phyloP scores from a whole-genome alignment of 345 rosid genomes.

The Eucalyptus urophylla region DNA sequence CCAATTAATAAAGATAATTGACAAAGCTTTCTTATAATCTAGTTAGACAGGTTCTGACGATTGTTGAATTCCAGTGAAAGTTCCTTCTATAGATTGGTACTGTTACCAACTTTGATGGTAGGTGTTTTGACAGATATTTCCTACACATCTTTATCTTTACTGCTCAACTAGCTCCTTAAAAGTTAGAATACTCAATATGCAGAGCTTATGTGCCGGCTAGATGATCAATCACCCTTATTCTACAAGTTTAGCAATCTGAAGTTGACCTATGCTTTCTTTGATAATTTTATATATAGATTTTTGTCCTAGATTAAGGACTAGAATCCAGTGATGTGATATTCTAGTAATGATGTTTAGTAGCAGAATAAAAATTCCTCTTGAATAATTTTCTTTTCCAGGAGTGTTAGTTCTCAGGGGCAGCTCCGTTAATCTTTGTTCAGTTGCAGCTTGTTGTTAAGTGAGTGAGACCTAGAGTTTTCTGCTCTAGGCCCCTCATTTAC shows the following conservation, averaged over 20 bases:
- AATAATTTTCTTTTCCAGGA: background rate
- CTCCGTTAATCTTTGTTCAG: background rate
- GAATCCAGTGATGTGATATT: background rate
- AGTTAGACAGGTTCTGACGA: background rate
- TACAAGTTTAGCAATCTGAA: background rate
- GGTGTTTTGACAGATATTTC: background rate
- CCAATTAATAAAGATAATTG: background rate
- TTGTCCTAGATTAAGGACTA: background rate
- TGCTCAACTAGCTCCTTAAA: background rate
- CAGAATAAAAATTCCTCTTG: background rate
- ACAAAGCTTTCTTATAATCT: background rate
- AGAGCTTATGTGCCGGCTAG: background rate
- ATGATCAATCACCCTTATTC: background rate
- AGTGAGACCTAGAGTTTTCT: background rate
- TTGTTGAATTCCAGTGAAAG: background rate
- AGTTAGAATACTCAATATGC: background rate
- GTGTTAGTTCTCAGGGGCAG: background rate
- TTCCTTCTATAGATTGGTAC: background rate
- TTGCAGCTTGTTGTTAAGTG: background rate
- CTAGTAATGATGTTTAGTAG: background rate
- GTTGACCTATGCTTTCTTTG: background rate
- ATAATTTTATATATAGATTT: background rate
- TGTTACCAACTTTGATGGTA: background rate
- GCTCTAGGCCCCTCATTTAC: background rate
- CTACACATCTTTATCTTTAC: background rate